Conservation (phyloP, 2,329 filamentous ascomycete species). For the Cercospora nicotianae region DNA sequence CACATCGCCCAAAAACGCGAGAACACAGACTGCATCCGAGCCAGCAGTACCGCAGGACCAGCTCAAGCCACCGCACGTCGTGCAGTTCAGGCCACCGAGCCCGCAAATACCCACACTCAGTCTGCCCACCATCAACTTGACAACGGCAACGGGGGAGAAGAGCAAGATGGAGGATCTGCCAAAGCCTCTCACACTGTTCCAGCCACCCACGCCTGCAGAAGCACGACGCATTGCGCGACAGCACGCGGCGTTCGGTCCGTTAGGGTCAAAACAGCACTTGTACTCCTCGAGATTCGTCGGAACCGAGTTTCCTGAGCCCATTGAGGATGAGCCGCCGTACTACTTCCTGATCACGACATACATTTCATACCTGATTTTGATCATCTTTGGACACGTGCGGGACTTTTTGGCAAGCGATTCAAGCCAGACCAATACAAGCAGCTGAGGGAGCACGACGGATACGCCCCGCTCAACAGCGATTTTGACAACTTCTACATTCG, state of each 20-base stretch:
- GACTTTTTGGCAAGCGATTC: slow-evolving; percentile 99
- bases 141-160: slow-evolving; percentile 76
- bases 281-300: slow-evolving; percentile 89
- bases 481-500: slow-evolving; percentile 99
- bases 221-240: slow-evolving; percentile 70
- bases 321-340: slow-evolving; percentile 95
- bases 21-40: slow-evolving; percentile 39
- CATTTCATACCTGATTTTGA: slow-evolving; percentile 94
- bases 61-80: slow-evolving; percentile 44
- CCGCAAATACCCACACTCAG: slow-evolving; percentile 72
- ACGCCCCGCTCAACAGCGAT: slow-evolving; percentile 93
- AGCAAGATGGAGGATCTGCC: slow-evolving; percentile 70
- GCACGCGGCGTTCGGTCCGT: slow-evolving; percentile 88
- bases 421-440: slow-evolving; percentile 83
- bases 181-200: slow-evolving; percentile 76
- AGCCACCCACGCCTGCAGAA: slow-evolving; percentile 83
- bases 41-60: slow-evolving; percentile 21
- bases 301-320: slow-evolving; percentile 72
- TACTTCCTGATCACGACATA: slow-evolving; percentile 97
- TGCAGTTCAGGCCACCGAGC: slow-evolving; percentile 63
- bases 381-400: slow-evolving; percentile 89
- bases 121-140: slow-evolving; percentile 87
- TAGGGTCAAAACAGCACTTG: slow-evolving; percentile 75
- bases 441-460: slow-evolving; percentile 79
- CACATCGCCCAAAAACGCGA: slow-evolving; percentile 32